phyloP scores from a whole-genome alignment of 2,329 filamentous ascomycete species.

The Phaeosphaeriaceae sp. region DNA sequence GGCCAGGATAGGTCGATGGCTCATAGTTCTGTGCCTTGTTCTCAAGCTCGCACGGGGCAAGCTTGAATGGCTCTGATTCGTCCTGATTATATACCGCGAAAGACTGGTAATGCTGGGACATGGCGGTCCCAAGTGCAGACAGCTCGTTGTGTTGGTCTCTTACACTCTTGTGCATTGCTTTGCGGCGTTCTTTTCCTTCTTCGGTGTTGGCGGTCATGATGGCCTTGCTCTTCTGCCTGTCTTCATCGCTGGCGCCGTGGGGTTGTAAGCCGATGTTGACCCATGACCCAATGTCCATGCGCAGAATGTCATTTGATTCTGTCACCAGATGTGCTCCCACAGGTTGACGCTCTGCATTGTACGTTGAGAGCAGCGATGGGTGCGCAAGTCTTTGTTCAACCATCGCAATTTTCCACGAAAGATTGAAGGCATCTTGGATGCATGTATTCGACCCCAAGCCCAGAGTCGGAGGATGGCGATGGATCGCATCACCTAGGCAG shows the following conservation, averaged over 20 bases:
- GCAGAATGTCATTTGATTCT: conserved; percentile 18
- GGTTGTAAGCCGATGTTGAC: conserved; percentile 12
- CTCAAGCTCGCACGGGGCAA: conserved; percentile 28
- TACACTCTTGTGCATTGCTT: conserved; percentile 51
- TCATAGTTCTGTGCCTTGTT: conserved; percentile 56
- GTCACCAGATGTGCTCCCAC: conserved; percentile 22
- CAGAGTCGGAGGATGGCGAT: conserved; percentile 33
- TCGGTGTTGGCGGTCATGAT: neutral
- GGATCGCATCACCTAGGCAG: conserved; percentile 26
- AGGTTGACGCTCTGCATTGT: conserved; percentile 45
- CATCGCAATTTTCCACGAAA: conserved; percentile 49
- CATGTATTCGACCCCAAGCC: conserved; percentile 36
- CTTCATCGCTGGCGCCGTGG: conserved; percentile 10
- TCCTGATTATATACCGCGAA: conserved; percentile 56
- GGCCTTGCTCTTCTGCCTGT: conserved; percentile 7
- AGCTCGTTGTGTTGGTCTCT: conserved; percentile 58
- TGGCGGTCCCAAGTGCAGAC: conserved; percentile 65
- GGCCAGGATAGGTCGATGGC: conserved; percentile 65
- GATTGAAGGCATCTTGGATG: conserved; percentile 50
- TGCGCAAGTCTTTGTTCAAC: conserved; percentile 36
- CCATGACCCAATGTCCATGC: conserved; percentile 14
- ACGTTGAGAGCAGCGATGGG: conserved; percentile 35
- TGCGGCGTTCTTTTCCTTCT: conserved; percentile 11
- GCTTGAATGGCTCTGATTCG: conserved; percentile 37
- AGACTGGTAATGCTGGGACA: conserved; percentile 65